These are phyloP conservation scores for Xylaria sp. DNA, from an alignment of 2,329 filamentous ascomycete genomes.

Conservation along the genomic window DNA sequence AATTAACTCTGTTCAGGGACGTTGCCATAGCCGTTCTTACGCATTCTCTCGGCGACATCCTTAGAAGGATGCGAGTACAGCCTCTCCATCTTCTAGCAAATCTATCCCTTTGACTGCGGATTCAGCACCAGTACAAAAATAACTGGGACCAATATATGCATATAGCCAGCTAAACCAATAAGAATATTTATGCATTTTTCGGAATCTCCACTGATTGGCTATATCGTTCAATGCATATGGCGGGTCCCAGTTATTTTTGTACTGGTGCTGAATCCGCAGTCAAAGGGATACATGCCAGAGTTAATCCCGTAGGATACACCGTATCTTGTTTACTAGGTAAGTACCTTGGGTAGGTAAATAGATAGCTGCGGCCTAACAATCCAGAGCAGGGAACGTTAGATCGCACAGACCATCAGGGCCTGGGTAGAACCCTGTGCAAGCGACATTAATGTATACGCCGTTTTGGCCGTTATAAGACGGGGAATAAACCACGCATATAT, in stretches of 20 bases:
- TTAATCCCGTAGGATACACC: neutral
- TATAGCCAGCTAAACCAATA: too few relatives aligned
- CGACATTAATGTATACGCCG: neutral
- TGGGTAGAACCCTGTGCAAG: conserved; percentile 8
- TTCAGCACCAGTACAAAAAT: too few relatives aligned
- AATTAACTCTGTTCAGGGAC: neutral
- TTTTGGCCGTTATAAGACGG: conserved; percentile 12
- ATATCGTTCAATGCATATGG: too few relatives aligned
- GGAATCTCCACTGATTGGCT: too few relatives aligned
- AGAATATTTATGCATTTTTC: too few relatives aligned
- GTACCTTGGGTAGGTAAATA: neutral
- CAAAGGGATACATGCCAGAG: too few relatives aligned
- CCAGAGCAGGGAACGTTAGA: neutral
- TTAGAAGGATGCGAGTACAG: neutral
- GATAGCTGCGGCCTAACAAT: neutral
- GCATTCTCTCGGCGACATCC: neutral
- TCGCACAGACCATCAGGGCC: conserved; percentile 9
- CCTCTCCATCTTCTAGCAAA: too few relatives aligned
- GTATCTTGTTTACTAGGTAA: neutral
- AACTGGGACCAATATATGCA: too few relatives aligned
- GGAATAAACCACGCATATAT: conserved; percentile 21
- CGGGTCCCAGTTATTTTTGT: too few relatives aligned
- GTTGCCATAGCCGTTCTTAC: neutral
- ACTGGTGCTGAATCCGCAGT: too few relatives aligned
- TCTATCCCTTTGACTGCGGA: too few relatives aligned